phyloP scores from a whole-genome alignment of 164 flowering plant species.

The Aristolochia contorta region DNA sequence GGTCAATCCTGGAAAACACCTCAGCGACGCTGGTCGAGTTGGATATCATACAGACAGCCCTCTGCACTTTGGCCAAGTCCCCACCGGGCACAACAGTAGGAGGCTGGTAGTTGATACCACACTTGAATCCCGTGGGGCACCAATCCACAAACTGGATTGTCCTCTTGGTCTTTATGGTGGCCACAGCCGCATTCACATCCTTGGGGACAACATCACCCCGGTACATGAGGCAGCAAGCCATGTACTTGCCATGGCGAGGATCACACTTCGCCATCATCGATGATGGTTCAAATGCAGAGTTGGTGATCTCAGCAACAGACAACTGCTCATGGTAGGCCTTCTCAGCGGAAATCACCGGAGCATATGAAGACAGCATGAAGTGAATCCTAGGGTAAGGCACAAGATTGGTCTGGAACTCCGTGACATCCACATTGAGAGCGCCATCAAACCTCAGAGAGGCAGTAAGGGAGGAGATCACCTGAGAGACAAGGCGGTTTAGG shows the following conservation, averaged over 20 bases:
- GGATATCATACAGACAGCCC: constrained; percentile 50
- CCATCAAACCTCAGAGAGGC: constrained; percentile 66
- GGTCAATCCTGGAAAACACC: constrained; percentile 42
- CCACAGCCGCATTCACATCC: constrained; percentile 57
- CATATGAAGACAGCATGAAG: constrained; percentile 49
- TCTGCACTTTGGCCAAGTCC: constrained; percentile 46
- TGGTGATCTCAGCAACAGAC: constrained; percentile 43
- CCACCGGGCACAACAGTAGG: constrained; percentile 55
- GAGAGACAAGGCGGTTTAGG: constrained; percentile 46
- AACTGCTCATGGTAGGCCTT: constrained; percentile 45
- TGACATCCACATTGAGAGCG: constrained; percentile 57
- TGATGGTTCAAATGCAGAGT: constrained; percentile 55
- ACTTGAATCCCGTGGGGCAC: constrained; percentile 72
- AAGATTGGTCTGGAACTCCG: constrained; percentile 45
- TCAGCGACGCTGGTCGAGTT: constrained; percentile 46
- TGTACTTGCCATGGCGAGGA: constrained; percentile 61
- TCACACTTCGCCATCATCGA: constrained; percentile 75
- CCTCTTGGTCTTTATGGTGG: constrained; percentile 48
- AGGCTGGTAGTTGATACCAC: constrained; percentile 61
- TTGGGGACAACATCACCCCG: constrained; percentile 66
- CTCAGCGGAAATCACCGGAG: constrained; percentile 51
- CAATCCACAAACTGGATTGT: constrained; percentile 71
- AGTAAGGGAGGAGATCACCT: constrained; percentile 64
- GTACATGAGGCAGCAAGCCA: constrained; percentile 67
- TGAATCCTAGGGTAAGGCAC: constrained; percentile 51